These are phyloP conservation scores for Physaria fendleri DNA, from an alignment of 345 rosid genomes.

Conservation along the genomic window DNA sequence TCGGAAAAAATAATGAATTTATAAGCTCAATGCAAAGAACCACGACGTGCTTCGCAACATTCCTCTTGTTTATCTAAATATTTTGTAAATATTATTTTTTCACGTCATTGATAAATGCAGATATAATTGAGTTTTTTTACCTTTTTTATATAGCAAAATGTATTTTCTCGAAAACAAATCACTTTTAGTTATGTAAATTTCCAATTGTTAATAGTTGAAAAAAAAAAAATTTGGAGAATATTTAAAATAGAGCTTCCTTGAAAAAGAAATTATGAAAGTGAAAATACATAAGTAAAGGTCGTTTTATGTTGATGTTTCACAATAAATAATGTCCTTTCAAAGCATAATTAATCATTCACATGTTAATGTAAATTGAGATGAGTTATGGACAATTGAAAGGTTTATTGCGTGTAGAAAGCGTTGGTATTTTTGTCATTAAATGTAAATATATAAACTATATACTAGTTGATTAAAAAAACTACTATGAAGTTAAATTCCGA, in stretches of 20 bases:
- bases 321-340: neutral
- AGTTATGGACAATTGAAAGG: too few relatives aligned
- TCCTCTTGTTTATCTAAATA: conserved; percentile 7
- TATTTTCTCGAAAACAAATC: neutral
- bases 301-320: neutral
- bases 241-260: too few relatives aligned
- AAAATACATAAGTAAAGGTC: neutral
- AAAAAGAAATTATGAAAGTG: neutral
- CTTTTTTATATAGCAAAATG: neutral
- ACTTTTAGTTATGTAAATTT: neutral
- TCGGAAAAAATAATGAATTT: conserved; percentile 11
- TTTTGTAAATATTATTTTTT: neutral
- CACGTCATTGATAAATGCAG: neutral
- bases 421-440: too few relatives aligned
- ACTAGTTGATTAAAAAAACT: too few relatives aligned
- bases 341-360: neutral
- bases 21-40: conserved; percentile 18
- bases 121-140: neutral
- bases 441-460: too few relatives aligned
- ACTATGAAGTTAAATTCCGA: too few relatives aligned
- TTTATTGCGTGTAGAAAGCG: too few relatives aligned
- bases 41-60: conserved; percentile 24
- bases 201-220: neutral
- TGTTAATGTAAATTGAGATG: too few relatives aligned
- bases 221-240: neutral